Conservation (phyloP, 441 rosid genomes). For the Pelargonium citronellum region DNA sequence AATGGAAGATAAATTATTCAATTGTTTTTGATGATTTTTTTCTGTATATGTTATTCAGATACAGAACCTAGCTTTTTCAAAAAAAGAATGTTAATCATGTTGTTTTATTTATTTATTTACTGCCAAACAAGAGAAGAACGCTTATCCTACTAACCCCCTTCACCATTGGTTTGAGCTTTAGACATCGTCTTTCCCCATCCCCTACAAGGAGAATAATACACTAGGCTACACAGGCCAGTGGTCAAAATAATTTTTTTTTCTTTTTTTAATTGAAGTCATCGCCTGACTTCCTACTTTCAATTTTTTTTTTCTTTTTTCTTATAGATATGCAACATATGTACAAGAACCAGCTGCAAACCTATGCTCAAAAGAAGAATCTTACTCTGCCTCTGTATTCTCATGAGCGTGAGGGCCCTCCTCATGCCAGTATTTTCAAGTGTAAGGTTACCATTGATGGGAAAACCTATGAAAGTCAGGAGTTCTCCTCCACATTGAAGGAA, state of each 20-base stretch:
- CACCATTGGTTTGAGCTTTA: neutral
- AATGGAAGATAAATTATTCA: neutral
- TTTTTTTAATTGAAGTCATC: neutral
- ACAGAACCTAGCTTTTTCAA: neutral
- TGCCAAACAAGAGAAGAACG: neutral
- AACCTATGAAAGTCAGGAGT: slow-evolving; percentile 39
- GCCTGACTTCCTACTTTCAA: neutral
- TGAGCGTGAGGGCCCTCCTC: slow-evolving; percentile 63
- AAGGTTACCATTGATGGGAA: slow-evolving; percentile 49
- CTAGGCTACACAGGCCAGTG: neutral
- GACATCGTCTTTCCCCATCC: neutral
- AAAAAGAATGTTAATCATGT: neutral
- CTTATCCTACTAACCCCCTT: neutral
- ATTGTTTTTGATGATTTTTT: neutral
- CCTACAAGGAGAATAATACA: neutral
- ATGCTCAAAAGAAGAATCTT: slow-evolving; percentile 48
- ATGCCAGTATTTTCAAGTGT: slow-evolving; percentile 53
- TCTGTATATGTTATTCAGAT: neutral
- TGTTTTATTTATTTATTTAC: neutral
- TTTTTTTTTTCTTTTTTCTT: slow-evolving; percentile 11
- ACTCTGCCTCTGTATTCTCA: slow-evolving; percentile 42
- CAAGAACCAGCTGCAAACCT: slow-evolving; percentile 50
- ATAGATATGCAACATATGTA: slow-evolving; percentile 34
- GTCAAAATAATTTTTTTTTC: neutral
- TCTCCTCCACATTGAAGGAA: slow-evolving; percentile 47